Conservation (phyloP, 2,329 filamentous ascomycete species). For the Fusarium annulatum region DNA sequence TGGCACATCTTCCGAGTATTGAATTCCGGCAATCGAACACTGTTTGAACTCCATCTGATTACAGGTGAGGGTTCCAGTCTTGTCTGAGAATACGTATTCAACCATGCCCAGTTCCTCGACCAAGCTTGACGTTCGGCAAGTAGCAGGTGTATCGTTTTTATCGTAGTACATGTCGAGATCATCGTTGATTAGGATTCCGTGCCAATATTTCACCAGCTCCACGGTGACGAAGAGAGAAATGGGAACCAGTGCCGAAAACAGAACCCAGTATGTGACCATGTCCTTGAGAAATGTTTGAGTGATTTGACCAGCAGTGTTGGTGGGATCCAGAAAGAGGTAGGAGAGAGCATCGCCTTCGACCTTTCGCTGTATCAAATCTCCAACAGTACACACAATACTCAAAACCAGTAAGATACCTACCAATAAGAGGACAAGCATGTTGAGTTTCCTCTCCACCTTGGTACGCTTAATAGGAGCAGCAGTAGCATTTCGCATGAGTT, state of each 20-base stretch:
- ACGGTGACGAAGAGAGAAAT: slow-evolving; percentile 98
- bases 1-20: slow-evolving; percentile 91
- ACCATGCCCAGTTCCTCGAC: slow-evolving; percentile 98
- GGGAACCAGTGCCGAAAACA: slow-evolving; percentile 95
- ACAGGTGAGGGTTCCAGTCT: slow-evolving; percentile 96
- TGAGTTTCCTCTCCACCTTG: slow-evolving; percentile 93
- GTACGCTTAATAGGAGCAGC: slow-evolving; percentile 98
- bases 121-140: slow-evolving; percentile 93
- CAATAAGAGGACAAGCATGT: slow-evolving; percentile 90
- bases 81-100: slow-evolving; percentile 98
- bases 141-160: slow-evolving; percentile 92
- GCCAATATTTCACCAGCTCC: slow-evolving; percentile 97
- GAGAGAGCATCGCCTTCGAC: slow-evolving; percentile 70
- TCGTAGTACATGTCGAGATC: slow-evolving; percentile 99
- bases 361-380: slow-evolving; percentile 83
- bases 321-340: slow-evolving; percentile 77
- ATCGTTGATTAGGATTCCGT: slow-evolving; percentile 96
- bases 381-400: slow-evolving; percentile 89
- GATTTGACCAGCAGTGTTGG: slow-evolving; percentile 64
- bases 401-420: slow-evolving; percentile 85
- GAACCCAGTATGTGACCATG: slow-evolving; percentile 97
- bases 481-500: slow-evolving; percentile 98
- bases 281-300: slow-evolving; percentile 89
- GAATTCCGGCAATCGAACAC: slow-evolving; percentile 90
- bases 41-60: slow-evolving; percentile 99